phyloP scores from a whole-genome alignment of 441 rosid species.

The Syzygium malaccense region DNA sequence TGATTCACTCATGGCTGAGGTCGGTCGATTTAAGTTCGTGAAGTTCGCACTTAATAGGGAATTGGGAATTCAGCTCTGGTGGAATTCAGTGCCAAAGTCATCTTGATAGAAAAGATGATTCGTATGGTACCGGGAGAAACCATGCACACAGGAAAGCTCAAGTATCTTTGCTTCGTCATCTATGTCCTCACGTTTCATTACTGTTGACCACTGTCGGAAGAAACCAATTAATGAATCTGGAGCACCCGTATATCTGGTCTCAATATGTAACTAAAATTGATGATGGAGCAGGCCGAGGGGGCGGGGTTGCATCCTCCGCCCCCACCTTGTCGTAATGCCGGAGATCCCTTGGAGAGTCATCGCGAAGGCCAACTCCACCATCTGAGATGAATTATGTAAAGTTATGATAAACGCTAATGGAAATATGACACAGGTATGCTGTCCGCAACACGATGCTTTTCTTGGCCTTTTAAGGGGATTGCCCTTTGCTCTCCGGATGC shows the following conservation, averaged over 20 bases:
- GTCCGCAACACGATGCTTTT: background rate
- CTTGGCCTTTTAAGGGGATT: background rate
- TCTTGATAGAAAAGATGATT: background rate
- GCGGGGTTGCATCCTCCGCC: background rate
- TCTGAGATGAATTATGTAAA: background rate
- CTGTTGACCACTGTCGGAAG: background rate
- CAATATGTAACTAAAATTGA: background rate
- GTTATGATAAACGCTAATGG: background rate
- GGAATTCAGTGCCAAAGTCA: background rate
- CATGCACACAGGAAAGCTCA: background rate
- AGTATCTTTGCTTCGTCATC: background rate
- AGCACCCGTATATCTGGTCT: background rate
- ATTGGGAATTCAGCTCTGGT: background rate
- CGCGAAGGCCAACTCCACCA: background rate
- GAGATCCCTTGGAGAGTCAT: background rate
- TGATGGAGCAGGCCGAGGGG: background rate
- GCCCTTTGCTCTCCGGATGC: background rate
- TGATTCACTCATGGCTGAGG: background rate
- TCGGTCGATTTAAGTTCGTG: background rate
- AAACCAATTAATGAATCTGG: background rate
- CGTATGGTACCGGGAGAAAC: background rate
- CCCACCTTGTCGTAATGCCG: background rate
- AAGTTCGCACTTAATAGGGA: background rate
- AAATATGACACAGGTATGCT: background rate
- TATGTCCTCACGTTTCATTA: background rate